Conservation (phyloP, 2,329 filamentous ascomycete genomes). For the Paramyrothecium roridum region DNA sequence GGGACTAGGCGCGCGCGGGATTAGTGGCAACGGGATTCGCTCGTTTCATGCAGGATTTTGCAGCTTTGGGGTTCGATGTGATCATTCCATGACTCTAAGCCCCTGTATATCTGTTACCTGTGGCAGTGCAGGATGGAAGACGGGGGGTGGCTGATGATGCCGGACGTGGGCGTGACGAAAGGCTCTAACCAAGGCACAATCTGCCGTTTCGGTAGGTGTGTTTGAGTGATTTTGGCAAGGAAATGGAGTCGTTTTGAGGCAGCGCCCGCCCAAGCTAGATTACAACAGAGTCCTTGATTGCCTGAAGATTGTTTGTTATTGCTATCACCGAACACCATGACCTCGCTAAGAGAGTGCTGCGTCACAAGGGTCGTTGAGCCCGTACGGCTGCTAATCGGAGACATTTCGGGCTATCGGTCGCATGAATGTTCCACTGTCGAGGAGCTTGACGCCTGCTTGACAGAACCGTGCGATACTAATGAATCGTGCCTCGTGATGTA, state of each 20-base stretch:
- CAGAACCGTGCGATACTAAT: not conserved
- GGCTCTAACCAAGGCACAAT: not conserved
- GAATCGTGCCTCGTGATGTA: constrained; percentile 9
- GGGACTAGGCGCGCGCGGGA: not conserved
- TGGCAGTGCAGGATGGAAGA: not conserved
- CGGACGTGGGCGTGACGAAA: not conserved
- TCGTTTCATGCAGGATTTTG: not conserved
- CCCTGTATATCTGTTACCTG: not conserved
- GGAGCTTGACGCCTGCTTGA: not conserved
- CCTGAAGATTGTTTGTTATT: not conserved
- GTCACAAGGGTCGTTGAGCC: constrained; percentile 14
- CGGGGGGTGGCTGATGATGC: not conserved
- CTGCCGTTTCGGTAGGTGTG: not conserved
- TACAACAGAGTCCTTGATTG: not conserved
- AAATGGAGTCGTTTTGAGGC: not conserved
- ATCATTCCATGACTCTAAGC: constrained; percentile 5
- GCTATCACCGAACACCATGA: constrained; percentile 1
- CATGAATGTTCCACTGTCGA: not conserved
- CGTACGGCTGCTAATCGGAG: not conserved
- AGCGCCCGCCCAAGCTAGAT: not conserved
- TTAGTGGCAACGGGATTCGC: not conserved
- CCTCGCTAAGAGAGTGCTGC: constrained; percentile 11
- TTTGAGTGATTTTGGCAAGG: not conserved
- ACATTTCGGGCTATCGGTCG: not conserved
- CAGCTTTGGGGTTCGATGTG: not conserved